Base-by-base conservation (phyloP, 2,329 filamentous ascomycete species). In the Exophiala sp. region DNA sequence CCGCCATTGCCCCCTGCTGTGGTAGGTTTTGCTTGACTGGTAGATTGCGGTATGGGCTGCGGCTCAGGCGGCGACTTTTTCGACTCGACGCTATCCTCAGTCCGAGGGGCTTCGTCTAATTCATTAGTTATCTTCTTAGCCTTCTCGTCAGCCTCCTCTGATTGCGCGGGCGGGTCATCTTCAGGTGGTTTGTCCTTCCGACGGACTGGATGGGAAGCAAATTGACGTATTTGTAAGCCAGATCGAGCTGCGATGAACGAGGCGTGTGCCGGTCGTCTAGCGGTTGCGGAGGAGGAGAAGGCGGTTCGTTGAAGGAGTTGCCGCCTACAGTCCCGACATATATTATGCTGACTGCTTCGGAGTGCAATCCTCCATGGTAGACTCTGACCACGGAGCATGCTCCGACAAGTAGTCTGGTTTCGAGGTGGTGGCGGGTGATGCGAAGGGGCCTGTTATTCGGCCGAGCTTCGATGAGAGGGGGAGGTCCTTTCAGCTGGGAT, bases 281-380 rank as follows among this genome's bases (percentile, higher is more conserved):
- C 16, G 10, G 44, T 43, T 24, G 35, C 41, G 21, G 55, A 42
- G 18, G 32, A 21, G 19, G 29, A 14, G 16, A 50, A 35, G 18
- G 32, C 39, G 21, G 14, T 43, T 30, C 50, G 50, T 43, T 52
- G 50, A 5, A 56, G 27, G 7, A 61, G 44, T 24, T 61, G 57
- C 9, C 55, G 52, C 32, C 52, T 49, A 35, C 59, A 61, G 37
- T 61, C 59, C 45, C 58, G 56, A 58, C 59, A 61, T 37, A 60
- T 44, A 10, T 43, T 47, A 47, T 69, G 70, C 61, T 70, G 69
- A 52, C 73, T 71, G 60, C 72, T 71, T 58, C 73, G 74, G 63
- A 80, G 72, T 61, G 78, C 79, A 67, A 73, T 71, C 72, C 81
- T 78, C 81, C 81, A 85, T 70, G 80, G 78, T 63, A 83, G 68